A percentile compares a stretch with the other conserved stretches of the same genome.
phyloP scores from a whole-genome alignment of 2,329 filamentous ascomycete species.

The Aspergillus phoenicis region DNA sequence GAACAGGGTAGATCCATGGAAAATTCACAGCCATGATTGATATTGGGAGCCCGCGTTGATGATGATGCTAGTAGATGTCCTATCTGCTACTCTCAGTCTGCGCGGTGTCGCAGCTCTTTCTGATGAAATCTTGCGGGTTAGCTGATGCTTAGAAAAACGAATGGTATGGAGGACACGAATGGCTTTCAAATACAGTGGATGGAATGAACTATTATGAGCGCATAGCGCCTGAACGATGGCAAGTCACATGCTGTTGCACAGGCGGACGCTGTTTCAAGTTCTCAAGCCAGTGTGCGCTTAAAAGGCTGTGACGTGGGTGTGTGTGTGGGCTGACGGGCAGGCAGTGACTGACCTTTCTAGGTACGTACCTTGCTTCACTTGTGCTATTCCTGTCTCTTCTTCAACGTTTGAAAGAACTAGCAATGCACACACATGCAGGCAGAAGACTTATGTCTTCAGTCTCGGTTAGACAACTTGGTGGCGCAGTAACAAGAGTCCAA shows the following conservation, averaged over 20 bases:
- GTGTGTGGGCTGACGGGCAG: background rate
- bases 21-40: constrained; percentile 19
- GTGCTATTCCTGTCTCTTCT: background rate
- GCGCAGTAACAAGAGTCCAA: background rate
- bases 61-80: background rate
- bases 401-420: background rate
- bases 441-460: background rate
- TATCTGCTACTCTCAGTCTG: background rate
- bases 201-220: background rate
- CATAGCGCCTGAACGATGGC: background rate
- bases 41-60: background rate
- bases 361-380: background rate
- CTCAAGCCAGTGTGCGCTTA: background rate
- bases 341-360: background rate
- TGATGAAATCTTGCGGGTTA: background rate
- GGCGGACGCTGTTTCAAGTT: background rate
- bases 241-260: background rate
- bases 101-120: background rate
- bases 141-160: background rate
- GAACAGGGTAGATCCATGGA: constrained; percentile 54
- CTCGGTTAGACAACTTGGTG: background rate
- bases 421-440: background rate
- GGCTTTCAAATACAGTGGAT: background rate
- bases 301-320: background rate
- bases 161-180: background rate